phyloP scores from a whole-genome alignment of 306 rosid genomes.

The Acacia acuminata region DNA sequence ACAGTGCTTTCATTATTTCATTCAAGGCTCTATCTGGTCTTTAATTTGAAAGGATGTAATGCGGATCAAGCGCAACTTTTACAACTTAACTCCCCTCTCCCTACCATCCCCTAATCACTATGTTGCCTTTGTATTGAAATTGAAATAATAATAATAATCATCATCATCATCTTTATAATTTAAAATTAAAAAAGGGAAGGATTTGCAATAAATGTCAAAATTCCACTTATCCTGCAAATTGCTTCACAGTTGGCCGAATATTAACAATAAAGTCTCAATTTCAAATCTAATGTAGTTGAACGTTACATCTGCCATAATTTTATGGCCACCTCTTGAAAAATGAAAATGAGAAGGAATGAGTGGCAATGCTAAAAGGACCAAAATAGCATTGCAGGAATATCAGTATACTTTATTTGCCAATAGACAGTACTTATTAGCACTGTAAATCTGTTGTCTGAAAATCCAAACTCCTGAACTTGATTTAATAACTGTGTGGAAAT shows the following conservation, averaged over 20 bases:
- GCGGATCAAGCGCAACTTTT: too few species aligned
- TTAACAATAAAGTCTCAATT: constrained; percentile 13
- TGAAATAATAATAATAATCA: too few species aligned
- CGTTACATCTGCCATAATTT: constrained; percentile 31
- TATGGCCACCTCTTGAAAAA: constrained; percentile 39
- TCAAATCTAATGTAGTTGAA: constrained; percentile 25
- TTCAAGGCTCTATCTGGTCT: too few species aligned
- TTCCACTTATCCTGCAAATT: background rate
- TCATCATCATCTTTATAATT: too few species aligned
- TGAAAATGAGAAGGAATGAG: constrained; percentile 21
- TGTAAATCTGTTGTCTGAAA: constrained; percentile 34
- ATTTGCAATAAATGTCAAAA: background rate
- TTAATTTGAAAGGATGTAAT: too few species aligned
- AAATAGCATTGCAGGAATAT: constrained; percentile 55
- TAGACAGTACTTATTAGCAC: constrained; percentile 40
- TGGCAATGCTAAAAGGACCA: constrained; percentile 41
- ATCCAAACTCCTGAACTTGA: constrained; percentile 38
- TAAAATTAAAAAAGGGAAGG: background rate
- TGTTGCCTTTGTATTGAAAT: too few species aligned
- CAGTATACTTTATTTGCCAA: constrained; percentile 58
- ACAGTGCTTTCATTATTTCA: too few species aligned
- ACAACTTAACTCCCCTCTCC: too few species aligned
- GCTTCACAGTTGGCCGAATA: background rate
- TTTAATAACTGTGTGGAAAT: constrained; percentile 23
- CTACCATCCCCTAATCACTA: too few species aligned